phyloP scores from a whole-genome alignment of 192 early-diverging fungal genomes.

The Backusella westeae region DNA sequence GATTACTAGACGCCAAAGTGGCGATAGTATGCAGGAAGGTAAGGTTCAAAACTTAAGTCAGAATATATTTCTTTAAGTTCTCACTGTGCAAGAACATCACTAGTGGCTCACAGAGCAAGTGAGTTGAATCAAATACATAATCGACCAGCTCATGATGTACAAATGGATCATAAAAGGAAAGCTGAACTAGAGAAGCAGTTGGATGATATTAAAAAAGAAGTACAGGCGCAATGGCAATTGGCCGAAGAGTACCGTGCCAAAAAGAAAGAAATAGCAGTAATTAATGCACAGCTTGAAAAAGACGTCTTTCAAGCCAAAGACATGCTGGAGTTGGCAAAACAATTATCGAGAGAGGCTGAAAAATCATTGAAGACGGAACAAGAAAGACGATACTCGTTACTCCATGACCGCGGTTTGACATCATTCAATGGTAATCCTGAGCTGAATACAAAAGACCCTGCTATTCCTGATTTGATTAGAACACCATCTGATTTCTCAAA shows the following conservation, averaged over 20 bases:
- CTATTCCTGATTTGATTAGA: background rate
- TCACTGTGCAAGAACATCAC: background rate
- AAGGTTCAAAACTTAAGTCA: background rate
- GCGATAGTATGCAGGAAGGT: constrained; percentile 23
- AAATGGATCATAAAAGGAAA: background rate
- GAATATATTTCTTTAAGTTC: background rate
- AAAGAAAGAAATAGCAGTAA: background rate
- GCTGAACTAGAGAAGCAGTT: background rate
- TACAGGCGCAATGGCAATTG: background rate
- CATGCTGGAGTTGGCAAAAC: background rate
- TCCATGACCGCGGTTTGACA: background rate
- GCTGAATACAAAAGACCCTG: background rate
- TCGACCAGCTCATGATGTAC: background rate
- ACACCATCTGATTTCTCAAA: background rate
- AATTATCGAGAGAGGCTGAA: background rate
- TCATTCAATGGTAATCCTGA: background rate
- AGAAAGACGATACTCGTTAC: background rate
- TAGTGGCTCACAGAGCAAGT: background rate
- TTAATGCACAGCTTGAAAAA: background rate
- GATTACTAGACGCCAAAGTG: constrained; percentile 57
- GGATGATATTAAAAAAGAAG: background rate
- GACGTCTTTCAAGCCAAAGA: background rate
- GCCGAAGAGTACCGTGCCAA: background rate
- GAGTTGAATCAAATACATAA: background rate
- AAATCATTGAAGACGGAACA: background rate